phyloP scores from a whole-genome alignment of 2,329 filamentous ascomycete species.

The Verticillium alfalfae region DNA sequence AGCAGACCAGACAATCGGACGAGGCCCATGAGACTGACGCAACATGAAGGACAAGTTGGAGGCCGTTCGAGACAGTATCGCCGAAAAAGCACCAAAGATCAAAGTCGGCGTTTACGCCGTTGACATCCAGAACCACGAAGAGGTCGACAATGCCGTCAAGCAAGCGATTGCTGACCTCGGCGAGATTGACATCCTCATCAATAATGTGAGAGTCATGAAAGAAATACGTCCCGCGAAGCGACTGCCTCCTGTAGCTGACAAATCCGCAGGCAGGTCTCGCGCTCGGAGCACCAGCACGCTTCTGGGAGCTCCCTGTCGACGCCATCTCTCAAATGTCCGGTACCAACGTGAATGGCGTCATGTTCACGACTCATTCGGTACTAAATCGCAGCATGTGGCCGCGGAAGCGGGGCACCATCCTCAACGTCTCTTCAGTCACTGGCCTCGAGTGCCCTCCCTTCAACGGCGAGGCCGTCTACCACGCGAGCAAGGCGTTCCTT shows the following conservation, averaged over 20 bases:
- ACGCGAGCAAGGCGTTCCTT: constrained; percentile 38
- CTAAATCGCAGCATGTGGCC: constrained; percentile 35
- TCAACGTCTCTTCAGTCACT: constrained; percentile 42
- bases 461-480: constrained; percentile 41
- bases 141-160: constrained; percentile 21
- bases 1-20: not conserved
- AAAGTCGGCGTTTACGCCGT: constrained; percentile 10
- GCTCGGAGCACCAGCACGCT: constrained; percentile 34
- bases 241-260: not conserved
- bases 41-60: not conserved
- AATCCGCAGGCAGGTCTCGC: constrained; percentile 33
- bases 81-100: constrained; percentile 4
- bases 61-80: constrained; percentile 13
- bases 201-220: constrained; percentile 24
- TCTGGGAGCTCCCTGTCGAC: constrained; percentile 31
- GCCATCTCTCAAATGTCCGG: constrained; percentile 37
- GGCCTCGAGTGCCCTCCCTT: constrained; percentile 42
- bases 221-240: not conserved
- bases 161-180: constrained; percentile 23
- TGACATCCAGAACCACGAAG: constrained; percentile 24
- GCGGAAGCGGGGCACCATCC: constrained; percentile 28
- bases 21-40: not conserved
- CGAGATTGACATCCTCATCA: constrained; percentile 37
- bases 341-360: constrained; percentile 42
- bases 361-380: constrained; percentile 37